Evolutionary conservation across 2,329 filamentous ascomycete genomes (phyloP).

Genomic region (Simplicillium sp.): DNA sequence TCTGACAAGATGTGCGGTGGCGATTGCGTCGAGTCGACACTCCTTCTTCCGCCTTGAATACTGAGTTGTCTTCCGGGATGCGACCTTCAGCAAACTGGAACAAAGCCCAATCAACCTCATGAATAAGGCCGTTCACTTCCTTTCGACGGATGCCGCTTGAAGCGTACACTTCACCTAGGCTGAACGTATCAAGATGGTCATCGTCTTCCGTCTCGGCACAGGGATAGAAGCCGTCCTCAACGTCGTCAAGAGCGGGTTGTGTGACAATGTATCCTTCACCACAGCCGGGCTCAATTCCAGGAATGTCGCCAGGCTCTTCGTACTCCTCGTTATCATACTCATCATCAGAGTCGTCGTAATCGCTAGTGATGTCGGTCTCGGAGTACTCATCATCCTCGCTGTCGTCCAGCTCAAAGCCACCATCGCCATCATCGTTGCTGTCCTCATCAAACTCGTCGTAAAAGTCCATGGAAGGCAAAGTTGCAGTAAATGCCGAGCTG

Average conservation of each 20-base stretch:
- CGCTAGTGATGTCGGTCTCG: constrained; percentile 42
- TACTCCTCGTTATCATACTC: constrained; percentile 47
- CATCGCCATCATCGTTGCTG: constrained; percentile 41
- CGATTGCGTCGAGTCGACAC: constrained; percentile 3
- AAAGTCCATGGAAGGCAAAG: constrained; percentile 28
- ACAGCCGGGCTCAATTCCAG: constrained; percentile 65
- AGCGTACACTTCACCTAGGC: constrained; percentile 76
- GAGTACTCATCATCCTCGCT: constrained; percentile 46
- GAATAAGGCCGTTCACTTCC: constrained; percentile 59
- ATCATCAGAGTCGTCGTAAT: constrained; percentile 38
- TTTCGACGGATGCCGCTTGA: constrained; percentile 82
- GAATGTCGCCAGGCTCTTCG: constrained; percentile 63
- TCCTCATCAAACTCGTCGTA: constrained; percentile 30
- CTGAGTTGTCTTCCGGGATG: constrained; percentile 61
- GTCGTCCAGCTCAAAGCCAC: constrained; percentile 52
- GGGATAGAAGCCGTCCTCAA: constrained; percentile 75
- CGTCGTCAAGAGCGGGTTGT: constrained; percentile 83
- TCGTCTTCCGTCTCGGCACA: constrained; percentile 60
- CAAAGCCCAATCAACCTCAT: constrained; percentile 94
- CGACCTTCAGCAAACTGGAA: constrained; percentile 70
- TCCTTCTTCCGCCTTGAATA: constrained; percentile 31
- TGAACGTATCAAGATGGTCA: constrained; percentile 75
- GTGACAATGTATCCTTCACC: constrained; percentile 75
- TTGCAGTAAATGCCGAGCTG: constrained; percentile 33
- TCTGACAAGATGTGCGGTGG: constrained; percentile 2